Evolutionary conservation across 2,329 filamentous ascomycete species (phyloP), one percentile per base, ranked within the genome.

Genomic region (Calonectria hawksworthii): DNA sequence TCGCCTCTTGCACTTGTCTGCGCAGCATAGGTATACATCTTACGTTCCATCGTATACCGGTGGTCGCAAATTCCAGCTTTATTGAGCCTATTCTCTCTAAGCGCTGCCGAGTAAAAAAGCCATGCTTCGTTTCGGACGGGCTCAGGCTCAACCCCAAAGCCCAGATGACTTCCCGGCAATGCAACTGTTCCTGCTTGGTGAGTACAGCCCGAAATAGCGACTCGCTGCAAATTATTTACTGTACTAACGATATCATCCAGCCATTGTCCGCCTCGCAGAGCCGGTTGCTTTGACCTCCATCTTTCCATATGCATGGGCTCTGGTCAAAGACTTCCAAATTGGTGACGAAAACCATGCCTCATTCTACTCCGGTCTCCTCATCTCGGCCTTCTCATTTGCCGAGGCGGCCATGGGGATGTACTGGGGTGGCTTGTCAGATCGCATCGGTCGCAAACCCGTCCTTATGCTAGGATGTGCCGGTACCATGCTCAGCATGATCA

Each of bases 201-300:
- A 82, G 92, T 87, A 21, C 6, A 41, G 56, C 30, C 21, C 59
- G 8, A 23, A 10, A 70, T 26, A 28, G 1, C 65, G 23, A 61
- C 32, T 10, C 23, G 32, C 59, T 32, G 66, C 34, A 23, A 18
- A 44, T 72, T 23, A 69, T 34, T 8, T 36, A 70, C 21, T 52
- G 70, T 44, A 65, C 77, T 82, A 72, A 82, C 76, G 26, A 1
- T 51, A 28, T 76, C 50, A 5, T 8, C 21, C 72, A 98, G 96
- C 95, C 84, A 95, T 98, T 88, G 96, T 98, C 83, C 95, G 96
- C 76, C 92, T 98, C 79, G 95, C 96, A 68, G 96, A 98, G 85
- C 96, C 96, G 28, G 96, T 98, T 80, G 96, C 96, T 66, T 91
- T 98, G 77, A 98, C 96, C 1, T 97, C 95, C 82, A 97, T 98